These are phyloP conservation scores for Alectoria sarmentosa DNA, from an alignment of 495 filamentous ascomycete genomes.

Conservation along the genomic window DNA sequence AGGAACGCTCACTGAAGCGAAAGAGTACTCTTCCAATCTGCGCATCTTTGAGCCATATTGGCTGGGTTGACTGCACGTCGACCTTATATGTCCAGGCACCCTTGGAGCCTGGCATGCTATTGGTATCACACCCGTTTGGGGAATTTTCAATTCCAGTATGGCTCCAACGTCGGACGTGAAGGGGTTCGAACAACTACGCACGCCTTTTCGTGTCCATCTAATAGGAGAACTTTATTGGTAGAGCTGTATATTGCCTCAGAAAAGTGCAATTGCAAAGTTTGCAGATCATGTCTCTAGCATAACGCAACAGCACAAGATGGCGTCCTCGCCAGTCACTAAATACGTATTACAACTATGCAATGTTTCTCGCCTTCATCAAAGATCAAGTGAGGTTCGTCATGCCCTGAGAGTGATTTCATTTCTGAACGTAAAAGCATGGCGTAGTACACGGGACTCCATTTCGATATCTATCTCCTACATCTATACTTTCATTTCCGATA, in stretches of 20 bases:
- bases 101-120: too few species aligned
- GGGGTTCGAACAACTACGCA: not conserved
- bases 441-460: not conserved
- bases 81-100: not conserved
- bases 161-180: too few species aligned
- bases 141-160: too few species aligned
- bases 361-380: not conserved
- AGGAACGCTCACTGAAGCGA: not conserved
- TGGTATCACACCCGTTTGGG: too few species aligned
- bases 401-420: not conserved
- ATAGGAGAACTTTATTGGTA: not conserved
- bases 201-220: not conserved
- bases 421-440: not conserved
- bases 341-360: not conserved
- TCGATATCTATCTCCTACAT: not conserved
- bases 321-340: not conserved
- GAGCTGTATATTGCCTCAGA: not conserved
- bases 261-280: not conserved
- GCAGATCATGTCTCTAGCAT: not conserved
- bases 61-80: not conserved
- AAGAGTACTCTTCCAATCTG: not conserved
- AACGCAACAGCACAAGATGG: not conserved
- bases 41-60: not conserved
- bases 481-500: slow-evolving; percentile 88
- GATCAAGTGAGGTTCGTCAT: not conserved